Evolutionary conservation across 106 monocot genomes (phyloP).

Genomic region (Hemerocallis citrina): DNA sequence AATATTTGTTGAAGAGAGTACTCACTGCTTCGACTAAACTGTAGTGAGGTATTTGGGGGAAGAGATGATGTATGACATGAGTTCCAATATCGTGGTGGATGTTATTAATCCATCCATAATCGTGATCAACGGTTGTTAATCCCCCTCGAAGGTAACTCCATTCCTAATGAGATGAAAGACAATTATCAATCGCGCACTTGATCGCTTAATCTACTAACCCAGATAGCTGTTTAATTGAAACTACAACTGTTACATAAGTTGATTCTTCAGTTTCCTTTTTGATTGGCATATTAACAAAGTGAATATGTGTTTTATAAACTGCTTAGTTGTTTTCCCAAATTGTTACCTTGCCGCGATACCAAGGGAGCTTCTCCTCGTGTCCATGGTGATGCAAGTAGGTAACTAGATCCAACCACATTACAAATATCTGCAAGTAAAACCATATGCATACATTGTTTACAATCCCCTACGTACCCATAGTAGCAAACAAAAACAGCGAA

Average conservation of each 20-base stretch:
- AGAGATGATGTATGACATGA: slow-evolving; percentile 94
- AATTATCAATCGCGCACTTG: no score
- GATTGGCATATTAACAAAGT: no score
- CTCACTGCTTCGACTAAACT: slow-evolving; percentile 82
- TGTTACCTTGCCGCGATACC: slow-evolving; percentile 81
- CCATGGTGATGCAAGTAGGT: slow-evolving; percentile 90
- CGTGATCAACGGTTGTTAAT: slow-evolving; percentile 72
- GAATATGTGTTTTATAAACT: no score
- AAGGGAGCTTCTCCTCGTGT: slow-evolving; percentile 69
- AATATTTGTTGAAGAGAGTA: neutral
- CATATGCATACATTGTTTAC: neutral
- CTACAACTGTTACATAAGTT: no score
- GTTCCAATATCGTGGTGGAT: slow-evolving; percentile 92
- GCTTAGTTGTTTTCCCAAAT: no score
- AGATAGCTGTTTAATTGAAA: no score
- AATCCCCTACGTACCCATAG: neutral
- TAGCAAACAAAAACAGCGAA: neutral
- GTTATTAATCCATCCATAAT: slow-evolving; percentile 90
- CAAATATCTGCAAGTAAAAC: slow-evolving; percentile 35
- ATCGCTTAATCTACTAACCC: no score
- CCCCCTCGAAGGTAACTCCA: slow-evolving; percentile 90
- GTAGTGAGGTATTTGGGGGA: slow-evolving; percentile 93
- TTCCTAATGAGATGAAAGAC: slow-evolving; percentile 36
- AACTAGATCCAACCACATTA: slow-evolving; percentile 74
- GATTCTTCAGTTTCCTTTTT: no score